Evolutionary conservation across 352 stramenopile species (phyloP), one percentile per base, ranked within the genome.

Genomic region (Discostella stelligera): DNA sequence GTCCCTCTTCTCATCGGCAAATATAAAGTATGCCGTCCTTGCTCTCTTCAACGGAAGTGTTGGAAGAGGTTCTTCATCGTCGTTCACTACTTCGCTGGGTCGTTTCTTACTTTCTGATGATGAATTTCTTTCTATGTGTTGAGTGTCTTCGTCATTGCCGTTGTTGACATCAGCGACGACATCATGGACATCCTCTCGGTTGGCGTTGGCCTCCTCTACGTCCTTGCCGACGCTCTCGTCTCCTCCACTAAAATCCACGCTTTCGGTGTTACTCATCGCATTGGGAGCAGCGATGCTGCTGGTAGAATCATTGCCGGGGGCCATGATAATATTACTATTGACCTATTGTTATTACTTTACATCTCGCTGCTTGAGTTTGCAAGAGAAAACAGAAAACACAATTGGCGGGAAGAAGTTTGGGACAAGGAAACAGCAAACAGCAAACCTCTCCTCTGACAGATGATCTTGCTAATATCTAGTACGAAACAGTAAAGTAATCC

Each of bases 21-120:
- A 92, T 54, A 92, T 89, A 66, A 92, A 91, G 64, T 90, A 92
- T 3, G 84, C 84, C 10, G 82, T 89, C 32, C 84, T 53, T 37
- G 82, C 79, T 60, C 76, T 66, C 58, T 92, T 92, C 18, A 86
- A 63, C 16, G 79, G 84, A 50, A 77, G 65, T 39, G 55, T 69
- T 41, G 79, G 80, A 14, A 85, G 60, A 2, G 77, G 64, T 18
- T 55, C 49, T 2, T 77, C 65, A 21, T 77, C 55, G 4, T 63
- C 62, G 52, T 54, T 21, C 10, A 32, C 14, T 13, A 30, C 46
- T 27, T 74, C 48, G 21, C 21, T 71, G 27, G 30, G 23, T 53
- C 63, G 48, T 61, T 71, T 71, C 49, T 37, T 71, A 14, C 37
- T 48, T n/a, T 20, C 39, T n/a, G 30, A 16, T 37, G 41, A 39